Conservation (phyloP, 2,329 filamentous ascomycete species). For the Trichoderma koningiopsis region DNA sequence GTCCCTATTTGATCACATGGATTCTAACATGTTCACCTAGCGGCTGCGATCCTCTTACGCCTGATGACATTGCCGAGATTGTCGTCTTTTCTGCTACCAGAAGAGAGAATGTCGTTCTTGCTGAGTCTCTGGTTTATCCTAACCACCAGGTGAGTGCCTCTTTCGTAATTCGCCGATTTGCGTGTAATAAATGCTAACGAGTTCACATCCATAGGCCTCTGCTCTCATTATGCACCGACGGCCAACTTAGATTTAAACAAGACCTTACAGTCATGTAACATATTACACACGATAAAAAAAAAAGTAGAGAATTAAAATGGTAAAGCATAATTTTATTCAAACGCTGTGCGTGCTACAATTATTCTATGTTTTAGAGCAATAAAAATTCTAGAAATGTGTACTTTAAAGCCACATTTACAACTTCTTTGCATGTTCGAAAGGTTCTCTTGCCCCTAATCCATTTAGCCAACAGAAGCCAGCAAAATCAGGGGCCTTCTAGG, state of each 20-base stretch:
- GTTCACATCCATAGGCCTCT: constrained; percentile 35
- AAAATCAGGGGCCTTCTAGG: constrained; percentile 44
- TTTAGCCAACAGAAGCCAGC: constrained; percentile 33
- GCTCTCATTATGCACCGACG: constrained; percentile 40
- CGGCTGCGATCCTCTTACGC: constrained; percentile 79
- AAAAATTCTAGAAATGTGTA: neutral
- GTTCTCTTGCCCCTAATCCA: constrained; percentile 47
- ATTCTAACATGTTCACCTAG: constrained; percentile 41
- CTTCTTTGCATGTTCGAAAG: constrained; percentile 42
- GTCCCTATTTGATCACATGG: neutral
- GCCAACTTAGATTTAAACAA: constrained; percentile 1
- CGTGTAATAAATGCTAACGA: neutral
- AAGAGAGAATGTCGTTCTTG: constrained; percentile 86
- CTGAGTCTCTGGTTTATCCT: constrained; percentile 84
- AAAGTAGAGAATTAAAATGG: neutral
- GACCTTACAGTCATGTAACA: neutral
- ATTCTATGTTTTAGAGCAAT: neutral
- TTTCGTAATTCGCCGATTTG: neutral
- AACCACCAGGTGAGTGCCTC: constrained; percentile 72
- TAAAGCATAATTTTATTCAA: neutral
- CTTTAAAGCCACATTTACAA: neutral
- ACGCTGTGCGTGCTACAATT: neutral
- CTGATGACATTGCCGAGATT: constrained; percentile 88
- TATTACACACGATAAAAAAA: neutral
- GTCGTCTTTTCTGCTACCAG: constrained; percentile 83